These are phyloP conservation scores for Backusella tuberculispora DNA, from an alignment of 192 early-diverging fungal species.

Conservation along the genomic window DNA sequence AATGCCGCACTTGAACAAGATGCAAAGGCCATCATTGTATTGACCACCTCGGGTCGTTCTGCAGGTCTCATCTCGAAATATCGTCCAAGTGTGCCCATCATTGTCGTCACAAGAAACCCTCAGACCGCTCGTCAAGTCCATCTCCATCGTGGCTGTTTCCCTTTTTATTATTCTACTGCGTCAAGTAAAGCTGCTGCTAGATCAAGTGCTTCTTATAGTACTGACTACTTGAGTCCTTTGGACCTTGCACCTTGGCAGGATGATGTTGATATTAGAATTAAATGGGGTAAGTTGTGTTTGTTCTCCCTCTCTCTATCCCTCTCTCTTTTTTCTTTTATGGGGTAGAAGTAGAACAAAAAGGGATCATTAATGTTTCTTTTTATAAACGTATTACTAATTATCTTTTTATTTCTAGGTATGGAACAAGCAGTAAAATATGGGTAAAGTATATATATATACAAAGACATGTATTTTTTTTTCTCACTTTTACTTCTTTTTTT, in stretches of 20 bases:
- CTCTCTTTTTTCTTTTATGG: conserved; percentile 25
- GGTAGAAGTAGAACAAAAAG: conserved; percentile 41
- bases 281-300: conserved; percentile 55
- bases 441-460: background rate
- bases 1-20: conserved; percentile 74
- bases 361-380: background rate
- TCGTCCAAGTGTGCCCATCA: conserved; percentile 85
- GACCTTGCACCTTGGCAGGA: conserved; percentile 51
- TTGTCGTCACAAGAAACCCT: conserved; percentile 77
- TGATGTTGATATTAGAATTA: conserved; percentile 73
- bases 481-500: background rate
- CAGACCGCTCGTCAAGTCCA: conserved; percentile 71
- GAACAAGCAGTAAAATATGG: conserved; percentile 16
- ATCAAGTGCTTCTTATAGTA: conserved; percentile 26
- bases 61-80: conserved; percentile 88
- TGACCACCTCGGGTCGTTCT: conserved; percentile 84
- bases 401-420: conserved; percentile 3
- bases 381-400: background rate
- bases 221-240: conserved; percentile 7
- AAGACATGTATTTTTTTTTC: background rate
- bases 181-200: conserved; percentile 27
- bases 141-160: conserved; percentile 72
- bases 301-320: background rate
- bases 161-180: conserved; percentile 56
- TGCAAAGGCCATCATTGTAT: conserved; percentile 84